Evolutionary conservation across 371 early-diverging fungal species (phyloP), one percentile per base, ranked within the genome.

Genomic region (Mortierella sp.): DNA sequence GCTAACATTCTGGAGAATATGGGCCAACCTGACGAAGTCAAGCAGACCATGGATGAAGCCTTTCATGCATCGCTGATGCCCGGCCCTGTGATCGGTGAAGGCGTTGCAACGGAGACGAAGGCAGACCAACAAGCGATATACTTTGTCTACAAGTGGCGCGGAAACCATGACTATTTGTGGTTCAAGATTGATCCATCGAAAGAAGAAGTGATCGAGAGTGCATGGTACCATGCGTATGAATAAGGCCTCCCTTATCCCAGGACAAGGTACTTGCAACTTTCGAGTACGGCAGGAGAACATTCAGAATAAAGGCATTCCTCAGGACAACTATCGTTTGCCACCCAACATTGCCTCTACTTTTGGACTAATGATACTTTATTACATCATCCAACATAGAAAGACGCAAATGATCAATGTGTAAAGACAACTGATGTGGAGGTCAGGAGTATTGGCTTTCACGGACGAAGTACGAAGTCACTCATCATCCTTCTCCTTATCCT

Each of bases 141-240:
- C 57, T 65, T 87, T 31, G 74, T 87, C 41, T 90, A 90, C 76
- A 81, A 88, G 29, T 88, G 88, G 88, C 78, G 88, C 54, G 85
- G 83, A 24, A 83, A 83, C 57, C 86, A 86, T 48, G 90, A 89
- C 54, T 90, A 85, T 57, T 70, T 87, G n/a, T 86, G 81, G 74
- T 89, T 87, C 68, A 81, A 85, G 78, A 64, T 85, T 37, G 81
- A 85, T 63, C 76, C 85, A 9, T 22, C 48, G 54, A 80, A 74
- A 52, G 85, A 85, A 57, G 64, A 72, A 7, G 85, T 85, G 34
- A 57, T 81, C 25, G 72, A 79, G 41, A 81, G 83, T 31, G 77
- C 71, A 5, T 85, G 85, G 85, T 81, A 82, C 48, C 67, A 80
- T 52, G 79, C 84, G 4, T 69, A 68, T 39, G 80, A 80, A 40